A percentile compares a stretch with the other conserved stretches of the same genome.
These are phyloP conservation scores for Hysterangium stoloniferum DNA, from an alignment of 768 basidiomycete species.

Conservation along the genomic window DNA sequence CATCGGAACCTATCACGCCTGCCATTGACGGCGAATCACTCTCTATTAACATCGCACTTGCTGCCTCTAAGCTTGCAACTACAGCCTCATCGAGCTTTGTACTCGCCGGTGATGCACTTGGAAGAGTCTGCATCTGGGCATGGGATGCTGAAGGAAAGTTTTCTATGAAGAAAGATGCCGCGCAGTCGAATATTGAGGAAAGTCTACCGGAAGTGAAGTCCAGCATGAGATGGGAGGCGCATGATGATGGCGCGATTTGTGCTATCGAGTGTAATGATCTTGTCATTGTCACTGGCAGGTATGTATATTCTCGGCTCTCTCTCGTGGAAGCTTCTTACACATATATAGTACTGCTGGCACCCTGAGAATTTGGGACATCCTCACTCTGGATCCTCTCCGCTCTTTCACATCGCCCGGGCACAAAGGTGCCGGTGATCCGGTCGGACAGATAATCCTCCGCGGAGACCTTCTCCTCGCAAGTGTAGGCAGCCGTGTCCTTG, in stretches of 20 bases:
- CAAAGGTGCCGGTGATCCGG: slow-evolving; percentile 31
- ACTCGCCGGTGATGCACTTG: slow-evolving; percentile 56
- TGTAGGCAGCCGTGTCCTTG: slow-evolving; percentile 53
- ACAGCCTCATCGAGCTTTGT: slow-evolving; percentile 41
- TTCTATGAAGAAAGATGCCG: too few relatives aligned
- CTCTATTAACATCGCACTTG: neutral
- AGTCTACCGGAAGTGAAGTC: slow-evolving; percentile 4
- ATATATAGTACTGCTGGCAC: slow-evolving; percentile 14
- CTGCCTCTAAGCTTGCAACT: slow-evolving; percentile 21
- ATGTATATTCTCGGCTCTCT: neutral
- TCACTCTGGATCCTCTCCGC: slow-evolving; percentile 52
- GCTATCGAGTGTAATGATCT: slow-evolving; percentile 53
- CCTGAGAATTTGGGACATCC: slow-evolving; percentile 55
- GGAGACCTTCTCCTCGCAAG: slow-evolving; percentile 49
- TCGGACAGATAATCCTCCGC: slow-evolving; percentile 51
- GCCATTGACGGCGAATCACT: neutral
- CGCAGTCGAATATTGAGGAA: neutral
- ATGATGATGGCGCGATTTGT: slow-evolving; percentile 56
- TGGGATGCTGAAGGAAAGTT: slow-evolving; percentile 25
- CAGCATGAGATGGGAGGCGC: slow-evolving; percentile 49
- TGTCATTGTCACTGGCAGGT: slow-evolving; percentile 52
- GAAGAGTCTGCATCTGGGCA: slow-evolving; percentile 55
- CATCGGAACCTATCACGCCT: neutral
- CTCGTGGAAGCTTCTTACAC: neutral
- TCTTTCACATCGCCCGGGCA: slow-evolving; percentile 40